Evolutionary conservation across 805 yeast species (phyloP).

Genomic region (Ascoidea rubescens): DNA sequence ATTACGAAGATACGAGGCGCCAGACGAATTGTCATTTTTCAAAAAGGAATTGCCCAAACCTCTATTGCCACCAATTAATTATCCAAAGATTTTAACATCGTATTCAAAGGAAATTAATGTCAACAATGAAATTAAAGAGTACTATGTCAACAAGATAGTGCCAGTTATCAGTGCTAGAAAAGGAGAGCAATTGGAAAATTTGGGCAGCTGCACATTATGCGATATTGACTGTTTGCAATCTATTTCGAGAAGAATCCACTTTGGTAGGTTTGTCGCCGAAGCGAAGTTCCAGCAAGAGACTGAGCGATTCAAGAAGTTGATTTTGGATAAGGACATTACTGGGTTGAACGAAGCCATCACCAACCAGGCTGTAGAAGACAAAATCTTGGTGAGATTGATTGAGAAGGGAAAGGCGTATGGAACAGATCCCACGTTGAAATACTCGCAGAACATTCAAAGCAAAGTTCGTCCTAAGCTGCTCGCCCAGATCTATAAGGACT

Average conservation of each 20-base stretch:
- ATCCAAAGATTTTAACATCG: slow-evolving; percentile 67
- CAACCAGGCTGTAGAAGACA: slow-evolving; percentile 73
- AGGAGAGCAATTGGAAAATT: slow-evolving; percentile 73
- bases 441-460: slow-evolving; percentile 51
- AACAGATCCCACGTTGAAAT: slow-evolving; percentile 68
- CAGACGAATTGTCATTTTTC: slow-evolving; percentile 87
- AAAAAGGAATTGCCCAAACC: slow-evolving; percentile 52
- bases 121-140: slow-evolving; percentile 50
- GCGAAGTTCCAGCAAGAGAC: slow-evolving; percentile 68
- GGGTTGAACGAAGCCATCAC: slow-evolving; percentile 79
- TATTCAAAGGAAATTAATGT: slow-evolving; percentile 66
- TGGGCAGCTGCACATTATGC: slow-evolving; percentile 73
- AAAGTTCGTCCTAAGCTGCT: slow-evolving; percentile 74
- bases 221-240: slow-evolving; percentile 86
- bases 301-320: slow-evolving; percentile 49
- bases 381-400: slow-evolving; percentile 63
- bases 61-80: slow-evolving; percentile 65
- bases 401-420: slow-evolving; percentile 82
- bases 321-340: slow-evolving; percentile 44
- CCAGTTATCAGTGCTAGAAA: slow-evolving; percentile 53
- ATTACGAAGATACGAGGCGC: slow-evolving; percentile 82
- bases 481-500: slow-evolving; percentile 73
- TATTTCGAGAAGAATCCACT: slow-evolving; percentile 83
- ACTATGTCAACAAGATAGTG: slow-evolving; percentile 61
- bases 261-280: slow-evolving; percentile 96